Evolutionary conservation across 768 basidiomycete genomes (phyloP), one percentile per base, ranked within the genome.

Genomic region (Inosperma sp.): DNA sequence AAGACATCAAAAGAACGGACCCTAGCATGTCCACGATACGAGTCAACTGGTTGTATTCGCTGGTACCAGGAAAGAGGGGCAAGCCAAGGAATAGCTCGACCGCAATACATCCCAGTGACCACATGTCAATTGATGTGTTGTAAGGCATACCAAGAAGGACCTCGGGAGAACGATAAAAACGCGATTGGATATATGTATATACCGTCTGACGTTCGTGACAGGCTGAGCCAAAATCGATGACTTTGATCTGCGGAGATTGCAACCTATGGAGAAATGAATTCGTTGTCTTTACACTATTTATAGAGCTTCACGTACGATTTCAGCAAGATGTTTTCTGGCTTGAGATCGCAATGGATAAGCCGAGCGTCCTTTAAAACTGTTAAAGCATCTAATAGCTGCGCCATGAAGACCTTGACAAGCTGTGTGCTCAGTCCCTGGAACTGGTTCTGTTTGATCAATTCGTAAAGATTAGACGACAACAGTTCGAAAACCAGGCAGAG

Each of bases 121-220:
- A 99, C 93, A 99, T 97, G 68, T 99, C 96, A 70, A 99, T 98
- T 9, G 91, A 77, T 9, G 93, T 84, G 19, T 87, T 94, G 67
- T 99, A 98, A 10, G 93, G 84, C 66, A 97, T 84, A 12, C 93
- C 93, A 21, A 99, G 76, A 23, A 99, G 77, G 14, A 99, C 96
- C 71, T 99, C 96, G 10, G 96, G 96, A 2, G 92, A 95, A 36
- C 96, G 88, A 67, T 99, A 99, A 73, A 99, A 99, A 43, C 96
- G 81, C 7, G 94, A 97, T 65, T 99, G 96, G 65, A 99, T 98
- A 71, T 99, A 99, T 3, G 96, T 99, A 68, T 99, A 99, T 35
- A 98, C 93, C n/a, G 95, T 99, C 69, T 97, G 94, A 60, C 91
- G 86, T 71, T 98, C 96, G 65, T 97, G 94, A 65, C 96, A 99